Evolutionary conservation across 1,284 basidiomycete genomes (phyloP), one percentile per base, ranked within the genome.

Genomic region (Ustilago esculenta): DNA sequence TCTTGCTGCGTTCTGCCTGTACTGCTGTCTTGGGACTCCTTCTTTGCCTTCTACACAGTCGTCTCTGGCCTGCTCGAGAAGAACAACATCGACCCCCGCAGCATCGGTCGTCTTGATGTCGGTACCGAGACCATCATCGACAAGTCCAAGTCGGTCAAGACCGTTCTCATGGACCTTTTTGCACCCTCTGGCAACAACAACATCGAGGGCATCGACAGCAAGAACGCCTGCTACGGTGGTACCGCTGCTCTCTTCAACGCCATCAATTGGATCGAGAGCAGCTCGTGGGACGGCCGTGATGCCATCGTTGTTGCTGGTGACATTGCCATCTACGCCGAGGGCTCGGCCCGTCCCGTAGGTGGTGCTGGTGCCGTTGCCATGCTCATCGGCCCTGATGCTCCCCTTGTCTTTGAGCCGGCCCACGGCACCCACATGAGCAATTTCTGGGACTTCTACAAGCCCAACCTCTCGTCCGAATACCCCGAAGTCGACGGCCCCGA

Each of bases 61-160:
- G 82, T 81, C 72, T 87, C 88, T 60, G 90, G 90, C 70, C 89
- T 98, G 35, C 86, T 98, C 71, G 87, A 92, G 81, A 98, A 96
- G 84, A 96, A 91, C 88, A 90, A 94, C 85, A 88, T 99, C 79
- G 94, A 98, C 86, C 94, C 95, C 66, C 90, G 88, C 80, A 92
- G 91, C 55, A 95, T 99, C 82, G 95, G 95, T 60, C 93, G 95
- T 74, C 88, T 98, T 61, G 95, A 98, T 74, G 94, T 98, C 73
- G 95, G 95, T 59, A 98, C 96, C 27, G 96, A 98, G 84, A 98
- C 96, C 49, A 92, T 98, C 85, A 97, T 99, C 77, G 95, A 99
- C 88, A 98, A 98, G 86, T 95, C 94, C 66, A 99, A 99, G 85
- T 92, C 95, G 24, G 94, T 94, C 84, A 99, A 99, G 86, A 98